phyloP scores from a whole-genome alignment of 2,329 filamentous ascomycete species.

The Paraconiothyrium brasiliense region DNA sequence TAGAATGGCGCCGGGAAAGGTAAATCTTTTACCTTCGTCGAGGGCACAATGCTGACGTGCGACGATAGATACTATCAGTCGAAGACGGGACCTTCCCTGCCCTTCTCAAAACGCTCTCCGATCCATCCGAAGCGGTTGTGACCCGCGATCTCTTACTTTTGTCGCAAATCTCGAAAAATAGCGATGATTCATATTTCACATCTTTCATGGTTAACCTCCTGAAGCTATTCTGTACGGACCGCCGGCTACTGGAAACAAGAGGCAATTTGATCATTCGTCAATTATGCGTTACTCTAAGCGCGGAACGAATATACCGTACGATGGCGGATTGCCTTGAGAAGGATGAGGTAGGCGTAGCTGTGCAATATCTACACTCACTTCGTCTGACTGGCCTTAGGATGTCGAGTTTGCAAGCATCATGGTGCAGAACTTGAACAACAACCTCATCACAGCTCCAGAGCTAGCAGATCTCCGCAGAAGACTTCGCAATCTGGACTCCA shows the following conservation, averaged over 20 bases:
- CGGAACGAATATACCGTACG: slow-evolving; percentile 94
- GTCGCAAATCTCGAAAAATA: slow-evolving; percentile 95
- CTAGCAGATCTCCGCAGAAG: slow-evolving; percentile 89
- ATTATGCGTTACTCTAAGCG: slow-evolving; percentile 89
- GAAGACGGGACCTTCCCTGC: slow-evolving; percentile 98
- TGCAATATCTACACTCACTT: not conserved
- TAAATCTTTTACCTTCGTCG: slow-evolving; percentile 49
- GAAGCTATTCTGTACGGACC: slow-evolving; percentile 93
- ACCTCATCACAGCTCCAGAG: slow-evolving; percentile 96
- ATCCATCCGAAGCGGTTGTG: slow-evolving; percentile 94
- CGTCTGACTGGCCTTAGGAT: slow-evolving; percentile 60
- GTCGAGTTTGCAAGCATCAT: slow-evolving; percentile 99
- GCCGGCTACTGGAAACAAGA: slow-evolving; percentile 86
- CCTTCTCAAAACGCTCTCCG: slow-evolving; percentile 92
- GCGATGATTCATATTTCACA: slow-evolving; percentile 95
- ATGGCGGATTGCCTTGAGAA: slow-evolving; percentile 96
- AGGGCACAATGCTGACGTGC: slow-evolving; percentile 17
- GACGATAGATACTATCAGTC: slow-evolving; percentile 73
- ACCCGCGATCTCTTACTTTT: slow-evolving; percentile 92
- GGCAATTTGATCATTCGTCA: slow-evolving; percentile 97
- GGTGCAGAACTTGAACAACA: slow-evolving; percentile 99
- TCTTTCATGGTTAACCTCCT: slow-evolving; percentile 98
- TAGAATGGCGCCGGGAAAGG: slow-evolving; percentile 90
- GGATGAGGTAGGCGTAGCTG: slow-evolving; percentile 69
- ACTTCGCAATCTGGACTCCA: slow-evolving; percentile 87